Base-by-base conservation (phyloP, 2,329 filamentous ascomycete species). In the Stagonosporopsis rhizophila region DNA sequence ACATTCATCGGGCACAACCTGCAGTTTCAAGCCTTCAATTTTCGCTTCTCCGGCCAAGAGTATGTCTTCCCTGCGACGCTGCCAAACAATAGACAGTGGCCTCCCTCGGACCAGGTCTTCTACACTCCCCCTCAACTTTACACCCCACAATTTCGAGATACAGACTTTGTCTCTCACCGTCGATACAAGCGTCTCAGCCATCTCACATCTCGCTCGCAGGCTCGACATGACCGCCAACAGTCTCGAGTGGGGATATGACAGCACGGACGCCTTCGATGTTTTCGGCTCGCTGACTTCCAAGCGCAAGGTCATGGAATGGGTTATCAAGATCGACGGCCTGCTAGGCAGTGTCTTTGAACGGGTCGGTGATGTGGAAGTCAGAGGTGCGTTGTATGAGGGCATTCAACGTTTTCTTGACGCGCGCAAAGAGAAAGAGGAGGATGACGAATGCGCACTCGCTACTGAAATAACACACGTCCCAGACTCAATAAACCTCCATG, bases 121-220 rank as follows among this genome's bases (percentile, higher is more conserved):
- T 1, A 67, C 56, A 9, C 64, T 80, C 0, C 74, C 76, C 0
- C 72, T 80, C 6, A 76, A 81, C 54, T 70, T 69, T 7, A 68
- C 69, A 4, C 77, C 77, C 1, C 46, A 54, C 4, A 68, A 66
- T 8, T 60, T 55, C 28, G 60, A 60, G 2, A 65, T 63, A n/a
- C 74, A 77, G 11, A 48, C 67, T 20, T 6, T 72, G 4, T 25
- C 60, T 7, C 15, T 68, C 1, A 6, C 17, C 3, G 2, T 68
- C 0, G 4, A 17, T 2, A 52, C 44, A 11, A 52, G 32, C 19
- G 19, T 59, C 7, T 7, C 41, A 1, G n/a, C 14, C 14, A 62
- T 69, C 25, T 17, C 44, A 0, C 37, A 63, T 5, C 37, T 37
- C 11, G 59, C 62, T 27, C 53, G 40, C 8, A 68, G 59, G 19